These are phyloP conservation scores for Lipomyces yarrowii DNA, from an alignment of 1,139 yeast genomes.

Conservation along the genomic window DNA sequence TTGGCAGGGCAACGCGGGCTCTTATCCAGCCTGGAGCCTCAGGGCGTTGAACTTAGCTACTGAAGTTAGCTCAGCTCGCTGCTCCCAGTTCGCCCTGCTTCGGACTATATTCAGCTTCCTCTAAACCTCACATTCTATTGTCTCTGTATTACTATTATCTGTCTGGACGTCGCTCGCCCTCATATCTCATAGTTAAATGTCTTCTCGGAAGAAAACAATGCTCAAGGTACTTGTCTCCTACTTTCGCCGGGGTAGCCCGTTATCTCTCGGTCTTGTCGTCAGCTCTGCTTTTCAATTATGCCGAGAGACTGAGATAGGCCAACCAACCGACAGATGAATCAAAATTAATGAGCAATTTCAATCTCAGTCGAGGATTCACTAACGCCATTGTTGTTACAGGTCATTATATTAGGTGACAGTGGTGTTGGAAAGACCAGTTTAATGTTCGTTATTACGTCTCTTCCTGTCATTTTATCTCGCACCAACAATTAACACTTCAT, in stretches of 20 bases:
- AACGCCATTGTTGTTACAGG: conserved; percentile 25
- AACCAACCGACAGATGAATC: neutral
- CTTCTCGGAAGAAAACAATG: conserved; percentile 83
- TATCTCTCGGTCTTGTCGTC: neutral
- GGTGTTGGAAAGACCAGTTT: conserved; percentile 98
- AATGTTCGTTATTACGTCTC: conserved; percentile 48
- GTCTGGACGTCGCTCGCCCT: neutral
- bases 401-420: conserved; percentile 89
- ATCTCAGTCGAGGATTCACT: neutral
- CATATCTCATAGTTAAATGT: conserved; percentile 48
- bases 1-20: neutral
- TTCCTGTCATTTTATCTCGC: neutral
- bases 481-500: neutral
- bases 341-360: neutral
- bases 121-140: neutral
- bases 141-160: neutral
- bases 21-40: neutral
- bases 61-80: neutral
- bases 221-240: conserved; percentile 59
- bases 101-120: neutral
- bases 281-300: neutral
- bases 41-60: neutral
- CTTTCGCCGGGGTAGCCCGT: conserved; percentile 3
- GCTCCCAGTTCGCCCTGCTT: neutral
- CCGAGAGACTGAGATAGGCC: neutral